Evolutionary conservation across 345 rosid genomes (phyloP).

Genomic region (Streptanthus diversifolius): DNA sequence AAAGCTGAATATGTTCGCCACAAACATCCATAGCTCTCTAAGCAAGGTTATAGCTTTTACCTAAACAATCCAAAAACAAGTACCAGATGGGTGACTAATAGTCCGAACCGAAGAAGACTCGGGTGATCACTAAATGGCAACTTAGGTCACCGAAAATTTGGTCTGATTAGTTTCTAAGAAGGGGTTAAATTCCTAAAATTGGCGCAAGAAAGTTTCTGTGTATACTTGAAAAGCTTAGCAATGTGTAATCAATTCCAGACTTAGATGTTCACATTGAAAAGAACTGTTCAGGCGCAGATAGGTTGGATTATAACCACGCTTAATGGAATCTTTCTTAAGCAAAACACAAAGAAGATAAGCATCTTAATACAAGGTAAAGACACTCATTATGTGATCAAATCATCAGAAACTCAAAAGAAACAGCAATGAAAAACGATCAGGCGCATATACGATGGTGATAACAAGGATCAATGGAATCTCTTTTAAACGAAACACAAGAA

Average conservation of each 20-base stretch:
- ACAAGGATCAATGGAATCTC: background rate
- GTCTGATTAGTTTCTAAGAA: background rate
- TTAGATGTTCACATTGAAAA: background rate
- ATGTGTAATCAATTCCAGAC: background rate
- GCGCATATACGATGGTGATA: background rate
- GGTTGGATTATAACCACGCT: background rate
- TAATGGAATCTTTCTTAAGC: background rate
- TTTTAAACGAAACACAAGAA: background rate
- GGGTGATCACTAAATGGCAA: background rate
- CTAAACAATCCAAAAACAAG: slow-evolving; percentile 17
- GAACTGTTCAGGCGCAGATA: background rate
- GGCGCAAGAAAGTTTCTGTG: background rate
- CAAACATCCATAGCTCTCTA: slow-evolving; percentile 9
- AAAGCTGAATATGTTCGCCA: background rate
- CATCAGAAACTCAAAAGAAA: background rate
- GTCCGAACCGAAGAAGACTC: background rate
- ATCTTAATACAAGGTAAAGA: background rate
- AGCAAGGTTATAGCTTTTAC: background rate
- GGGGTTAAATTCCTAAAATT: background rate
- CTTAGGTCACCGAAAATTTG: background rate
- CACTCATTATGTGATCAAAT: background rate
- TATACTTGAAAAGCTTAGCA: background rate
- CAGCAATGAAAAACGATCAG: background rate
- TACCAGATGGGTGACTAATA: background rate
- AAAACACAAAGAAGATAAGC: background rate